Conservation (phyloP, 495 filamentous ascomycete species). For the Massariosphaeria phaeospora region DNA sequence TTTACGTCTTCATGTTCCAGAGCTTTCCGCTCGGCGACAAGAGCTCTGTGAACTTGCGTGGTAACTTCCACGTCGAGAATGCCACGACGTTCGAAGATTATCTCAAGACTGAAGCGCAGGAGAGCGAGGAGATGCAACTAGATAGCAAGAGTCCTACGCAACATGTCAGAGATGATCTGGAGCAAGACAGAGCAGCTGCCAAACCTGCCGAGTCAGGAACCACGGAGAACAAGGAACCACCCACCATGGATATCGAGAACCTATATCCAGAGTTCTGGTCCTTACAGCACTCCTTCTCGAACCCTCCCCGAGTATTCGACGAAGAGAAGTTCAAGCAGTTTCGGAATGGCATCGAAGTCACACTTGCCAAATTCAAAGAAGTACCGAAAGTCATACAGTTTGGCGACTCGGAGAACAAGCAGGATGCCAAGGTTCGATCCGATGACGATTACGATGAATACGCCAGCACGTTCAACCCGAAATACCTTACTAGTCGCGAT, state of each 20-base stretch:
- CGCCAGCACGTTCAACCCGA: conserved; percentile 82
- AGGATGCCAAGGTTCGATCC: conserved; percentile 69
- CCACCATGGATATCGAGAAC: conserved; percentile 55
- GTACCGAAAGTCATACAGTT: conserved; percentile 65
- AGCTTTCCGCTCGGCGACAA: conserved; percentile 93
- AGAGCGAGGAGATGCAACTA: conserved; percentile 49
- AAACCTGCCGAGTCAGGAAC: conserved; percentile 1
- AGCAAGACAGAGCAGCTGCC: conserved; percentile 6
- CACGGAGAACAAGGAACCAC: conserved; percentile 22
- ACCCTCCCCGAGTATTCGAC: conserved; percentile 76
- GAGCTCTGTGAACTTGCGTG: conserved; percentile 92
- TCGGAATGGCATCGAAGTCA: conserved; percentile 69
- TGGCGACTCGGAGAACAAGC: conserved; percentile 54
- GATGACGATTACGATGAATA: conserved; percentile 55
- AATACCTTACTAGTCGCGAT: conserved; percentile 91
- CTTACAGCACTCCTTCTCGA: conserved; percentile 84
- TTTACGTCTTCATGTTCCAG: conserved; percentile 97
- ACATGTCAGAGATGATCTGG: conserved; percentile 15
- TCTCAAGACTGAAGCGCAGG: conserved; percentile 41
- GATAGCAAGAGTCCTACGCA: conserved; percentile 46
- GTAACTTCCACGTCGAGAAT: conserved; percentile 95
- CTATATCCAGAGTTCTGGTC: conserved; percentile 95
- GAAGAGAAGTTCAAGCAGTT: conserved; percentile 65
- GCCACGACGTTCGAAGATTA: conserved; percentile 76
- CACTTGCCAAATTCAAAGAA: conserved; percentile 70